phyloP scores from a whole-genome alignment of 1,284 basidiomycete genomes.

The Puccinia brachypodii region DNA sequence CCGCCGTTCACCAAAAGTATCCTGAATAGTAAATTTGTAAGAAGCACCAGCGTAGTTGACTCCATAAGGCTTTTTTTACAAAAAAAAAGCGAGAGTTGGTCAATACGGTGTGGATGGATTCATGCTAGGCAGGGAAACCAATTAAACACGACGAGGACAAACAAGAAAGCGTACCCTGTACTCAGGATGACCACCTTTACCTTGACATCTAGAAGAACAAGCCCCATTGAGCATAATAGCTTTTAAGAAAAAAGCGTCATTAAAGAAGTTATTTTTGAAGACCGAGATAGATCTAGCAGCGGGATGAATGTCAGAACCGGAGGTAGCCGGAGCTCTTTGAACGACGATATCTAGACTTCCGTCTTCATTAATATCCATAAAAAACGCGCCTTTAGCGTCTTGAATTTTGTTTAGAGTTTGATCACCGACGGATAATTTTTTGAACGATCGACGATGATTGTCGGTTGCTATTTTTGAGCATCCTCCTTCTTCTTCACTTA shows the following conservation, averaged over 20 bases:
- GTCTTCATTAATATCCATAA: constrained; percentile 94
- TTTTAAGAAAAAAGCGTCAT: constrained; percentile 98
- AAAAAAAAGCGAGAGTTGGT: not conserved
- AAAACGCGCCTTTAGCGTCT: constrained; percentile 77
- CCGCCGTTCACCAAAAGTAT: constrained; percentile 82
- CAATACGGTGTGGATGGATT: too few relatives aligned
- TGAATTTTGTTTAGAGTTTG: constrained; percentile 67
- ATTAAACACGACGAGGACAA: not conserved
- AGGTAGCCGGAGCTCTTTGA: constrained; percentile 65
- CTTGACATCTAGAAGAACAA: constrained; percentile 75
- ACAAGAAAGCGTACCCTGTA: constrained; percentile 68
- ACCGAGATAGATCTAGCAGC: constrained; percentile 65
- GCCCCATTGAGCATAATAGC: constrained; percentile 95
- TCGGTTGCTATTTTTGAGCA: constrained; percentile 50
- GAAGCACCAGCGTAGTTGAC: constrained; percentile 91
- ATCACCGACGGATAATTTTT: constrained; percentile 62
- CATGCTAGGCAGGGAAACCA: not conserved
- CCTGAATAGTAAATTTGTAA: constrained; percentile 95
- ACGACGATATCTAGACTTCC: constrained; percentile 85
- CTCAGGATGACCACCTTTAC: constrained; percentile 64
- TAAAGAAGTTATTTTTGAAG: constrained; percentile 96
- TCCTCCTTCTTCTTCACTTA: not conserved
- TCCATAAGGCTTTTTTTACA: constrained; percentile 90
- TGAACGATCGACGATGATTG: constrained; percentile 66
- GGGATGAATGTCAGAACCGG: constrained; percentile 62